These are phyloP conservation scores for Endothia cerciana DNA, from an alignment of 2,329 filamentous ascomycete species.

Conservation along the genomic window DNA sequence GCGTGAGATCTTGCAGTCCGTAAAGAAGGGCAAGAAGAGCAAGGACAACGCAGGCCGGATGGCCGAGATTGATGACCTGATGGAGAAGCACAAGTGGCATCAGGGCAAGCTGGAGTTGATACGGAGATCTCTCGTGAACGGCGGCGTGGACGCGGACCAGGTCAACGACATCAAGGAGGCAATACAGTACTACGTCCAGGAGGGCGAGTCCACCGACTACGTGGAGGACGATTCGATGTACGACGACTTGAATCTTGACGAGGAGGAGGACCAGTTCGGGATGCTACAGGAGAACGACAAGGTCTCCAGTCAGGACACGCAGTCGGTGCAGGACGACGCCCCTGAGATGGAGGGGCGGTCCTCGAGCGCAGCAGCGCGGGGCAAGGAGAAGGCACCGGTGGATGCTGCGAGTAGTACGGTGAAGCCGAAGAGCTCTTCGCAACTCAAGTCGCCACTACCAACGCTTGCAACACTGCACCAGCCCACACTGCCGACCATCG, in stretches of 20 bases:
- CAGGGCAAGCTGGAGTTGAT: constrained; percentile 90
- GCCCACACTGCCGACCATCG: constrained; percentile 60
- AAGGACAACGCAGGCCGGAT: constrained; percentile 79
- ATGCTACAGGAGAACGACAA: constrained; percentile 80
- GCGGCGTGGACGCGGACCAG: constrained; percentile 82
- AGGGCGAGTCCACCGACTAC: constrained; percentile 86
- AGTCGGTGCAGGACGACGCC: constrained; percentile 86
- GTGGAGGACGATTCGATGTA: constrained; percentile 95
- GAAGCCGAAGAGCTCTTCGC: constrained; percentile 77
- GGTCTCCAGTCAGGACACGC: constrained; percentile 91
- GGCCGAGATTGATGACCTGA: constrained; percentile 79
- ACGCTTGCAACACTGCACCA: constrained; percentile 87
- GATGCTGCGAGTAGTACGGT: constrained; percentile 60
- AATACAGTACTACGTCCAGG: constrained; percentile 93
- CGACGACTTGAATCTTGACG: constrained; percentile 88
- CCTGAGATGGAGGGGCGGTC: constrained; percentile 58
- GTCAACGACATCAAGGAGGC: constrained; percentile 88
- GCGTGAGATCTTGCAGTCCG: constrained; percentile 78
- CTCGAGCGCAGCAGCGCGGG: constrained; percentile 46
- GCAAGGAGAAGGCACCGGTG: constrained; percentile 59
- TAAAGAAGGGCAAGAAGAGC: constrained; percentile 89
- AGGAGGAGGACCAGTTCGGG: constrained; percentile 88
- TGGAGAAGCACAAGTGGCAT: constrained; percentile 96
- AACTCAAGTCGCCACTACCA: constrained; percentile 93
- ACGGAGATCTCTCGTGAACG: constrained; percentile 88